A percentile compares a stretch with the other conserved stretches of the same genome.
These are phyloP conservation scores for Pyronema omphalodes DNA, from an alignment of 495 filamentous ascomycete genomes.

Conservation along the genomic window DNA sequence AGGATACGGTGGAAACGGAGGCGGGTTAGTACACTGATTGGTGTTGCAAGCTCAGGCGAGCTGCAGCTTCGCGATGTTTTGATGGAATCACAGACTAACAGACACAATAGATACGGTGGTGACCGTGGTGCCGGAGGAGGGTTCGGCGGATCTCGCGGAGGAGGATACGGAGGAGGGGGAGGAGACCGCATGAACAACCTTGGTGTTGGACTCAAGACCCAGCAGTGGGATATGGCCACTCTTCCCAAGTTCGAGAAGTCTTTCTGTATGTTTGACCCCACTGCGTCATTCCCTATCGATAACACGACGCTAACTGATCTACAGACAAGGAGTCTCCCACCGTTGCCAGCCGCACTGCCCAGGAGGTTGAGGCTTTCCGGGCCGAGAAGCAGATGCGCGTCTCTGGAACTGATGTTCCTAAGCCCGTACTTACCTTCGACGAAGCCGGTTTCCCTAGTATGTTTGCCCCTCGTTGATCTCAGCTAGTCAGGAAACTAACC, in stretches of 20 bases:
- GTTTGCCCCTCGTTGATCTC: constrained; percentile 1
- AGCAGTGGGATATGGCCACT: constrained; percentile 60
- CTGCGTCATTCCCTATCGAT: background rate
- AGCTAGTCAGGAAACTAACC: constrained; percentile 4
- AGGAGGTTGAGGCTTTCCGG: constrained; percentile 75
- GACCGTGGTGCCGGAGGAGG: constrained; percentile 9
- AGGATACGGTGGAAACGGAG: constrained; percentile 25
- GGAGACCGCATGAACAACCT: constrained; percentile 90
- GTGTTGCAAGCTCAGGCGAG: constrained; percentile 1
- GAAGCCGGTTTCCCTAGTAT: constrained; percentile 75
- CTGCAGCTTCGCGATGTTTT: background rate
- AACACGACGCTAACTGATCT: constrained; percentile 1
- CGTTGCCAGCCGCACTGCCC: constrained; percentile 52
- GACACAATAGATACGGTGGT: background rate
- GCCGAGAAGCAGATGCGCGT: constrained; percentile 61
- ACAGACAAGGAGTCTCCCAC: constrained; percentile 65
- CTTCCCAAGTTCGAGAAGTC: constrained; percentile 97
- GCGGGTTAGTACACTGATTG: constrained; percentile 11
- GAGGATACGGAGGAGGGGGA: constrained; percentile 35
- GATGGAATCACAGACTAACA: background rate
- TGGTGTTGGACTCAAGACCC: constrained; percentile 65
- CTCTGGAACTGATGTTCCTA: constrained; percentile 59
- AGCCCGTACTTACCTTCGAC: constrained; percentile 88
- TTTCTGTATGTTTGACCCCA: constrained; percentile 36
- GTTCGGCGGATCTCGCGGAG: constrained; percentile 24